Evolutionary conservation across 2,329 filamentous ascomycete species (phyloP), one percentile per base, ranked within the genome.

Genomic region (Knoxdaviesia capensis): DNA sequence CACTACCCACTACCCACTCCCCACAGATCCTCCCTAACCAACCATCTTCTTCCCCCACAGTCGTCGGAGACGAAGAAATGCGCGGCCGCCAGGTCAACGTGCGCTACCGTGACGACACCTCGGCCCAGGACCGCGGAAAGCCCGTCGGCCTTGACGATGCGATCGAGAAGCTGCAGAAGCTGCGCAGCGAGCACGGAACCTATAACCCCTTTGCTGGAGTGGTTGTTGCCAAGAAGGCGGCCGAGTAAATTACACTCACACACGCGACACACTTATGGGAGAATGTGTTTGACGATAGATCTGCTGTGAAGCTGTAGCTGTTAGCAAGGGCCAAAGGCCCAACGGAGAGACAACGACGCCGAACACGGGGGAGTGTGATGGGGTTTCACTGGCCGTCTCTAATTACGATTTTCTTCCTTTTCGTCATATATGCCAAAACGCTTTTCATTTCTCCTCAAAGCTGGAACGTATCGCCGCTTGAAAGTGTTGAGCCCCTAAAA

Each of bases 41-140:
- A 36, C 40, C n/a, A 43, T 4, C 20, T 36, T 34, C n/a, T 11
- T 41, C 43, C 38, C 35, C 36, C 43, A 40, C 47, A 71, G 71
- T 77, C 44, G 71, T 77, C 47, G 74, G 73, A 44, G 71, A 69
- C 47, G 66, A 74, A 53, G 74, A 77, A 57, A 68, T 66, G 59
- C 64, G 69, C 48, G 69, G 66, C 41, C 63, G 69, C 50, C 66
- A 71, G 47, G 68, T 78, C 53, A 77, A 75, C 54, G 69, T 77
- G 45, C 69, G 74, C 44, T 74, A 75, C 60, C 65, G 73, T 49
- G 73, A 77, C 51, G 71, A 77, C 56, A 70, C 70, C 40, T 67
- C 65, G 43, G 72, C 67, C 42, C 73, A 78, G 57, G 66, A 66
- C 51, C 68, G 72, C 54, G 72, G 72, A 48, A 71, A 73, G 53